Evolutionary conservation across 169 alveolate genomes (phyloP).

Genomic region (Plasmodium relictum): DNA sequence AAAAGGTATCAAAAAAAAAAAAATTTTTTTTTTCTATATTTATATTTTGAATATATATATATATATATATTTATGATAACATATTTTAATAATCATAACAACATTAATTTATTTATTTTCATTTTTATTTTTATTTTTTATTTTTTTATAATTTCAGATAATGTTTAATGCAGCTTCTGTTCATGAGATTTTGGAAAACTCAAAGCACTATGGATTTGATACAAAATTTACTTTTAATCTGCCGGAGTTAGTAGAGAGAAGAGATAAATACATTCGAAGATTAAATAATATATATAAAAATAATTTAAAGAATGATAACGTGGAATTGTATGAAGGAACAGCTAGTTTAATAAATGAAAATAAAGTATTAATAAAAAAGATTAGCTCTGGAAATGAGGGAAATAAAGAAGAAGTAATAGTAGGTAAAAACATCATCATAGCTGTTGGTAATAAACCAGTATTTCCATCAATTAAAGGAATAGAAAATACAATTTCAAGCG

Average conservation of each 20-base stretch:
- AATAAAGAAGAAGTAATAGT: conserved; percentile 30
- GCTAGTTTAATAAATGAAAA: conserved; percentile 43
- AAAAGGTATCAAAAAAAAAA: conserved; percentile 92
- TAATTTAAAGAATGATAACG: conserved; percentile 82
- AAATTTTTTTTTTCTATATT: conserved; percentile 31
- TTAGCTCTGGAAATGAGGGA: conserved; percentile 20
- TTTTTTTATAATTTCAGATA: conserved; percentile 75
- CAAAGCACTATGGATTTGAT: conserved; percentile 84
- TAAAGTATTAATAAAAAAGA: conserved; percentile 41
- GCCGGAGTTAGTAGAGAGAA: conserved; percentile 70
- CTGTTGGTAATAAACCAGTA: conserved; percentile 91
- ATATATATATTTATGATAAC: not conserved
- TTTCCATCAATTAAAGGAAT: conserved; percentile 86
- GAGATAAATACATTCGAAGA: conserved; percentile 88
- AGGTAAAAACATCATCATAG: conserved; percentile 88
- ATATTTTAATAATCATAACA: not conserved
- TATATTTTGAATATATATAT: not conserved
- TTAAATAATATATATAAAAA: conserved; percentile 88
- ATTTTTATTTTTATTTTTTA: not conserved
- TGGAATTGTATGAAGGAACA: conserved; percentile 80
- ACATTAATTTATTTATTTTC: conserved; percentile 1
- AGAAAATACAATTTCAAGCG: conserved; percentile 89
- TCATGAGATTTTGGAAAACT: conserved; percentile 84
- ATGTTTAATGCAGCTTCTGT: conserved; percentile 89
- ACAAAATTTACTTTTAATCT: conserved; percentile 58